A percentile compares a stretch with the other conserved stretches of the same genome.
These are phyloP conservation scores for Xylariaceae sp. DNA, from an alignment of 2,329 filamentous ascomycete genomes.

Conservation along the genomic window DNA sequence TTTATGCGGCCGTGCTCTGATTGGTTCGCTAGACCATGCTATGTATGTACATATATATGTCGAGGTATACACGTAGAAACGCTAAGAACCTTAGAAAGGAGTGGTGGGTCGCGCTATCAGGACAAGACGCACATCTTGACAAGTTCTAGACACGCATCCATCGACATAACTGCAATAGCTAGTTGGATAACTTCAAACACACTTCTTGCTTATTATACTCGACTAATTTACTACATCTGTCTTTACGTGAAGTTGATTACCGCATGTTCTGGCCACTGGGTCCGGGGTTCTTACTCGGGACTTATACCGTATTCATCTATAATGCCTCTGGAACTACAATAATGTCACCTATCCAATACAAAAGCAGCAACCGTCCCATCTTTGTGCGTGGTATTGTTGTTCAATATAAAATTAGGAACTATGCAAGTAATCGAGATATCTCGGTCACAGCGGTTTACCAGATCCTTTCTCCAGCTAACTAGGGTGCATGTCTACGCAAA, in stretches of 20 bases:
- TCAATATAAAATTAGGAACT: no score
- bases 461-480: no score
- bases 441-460: no score
- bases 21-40: slow-evolving; percentile 31
- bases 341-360: not conserved
- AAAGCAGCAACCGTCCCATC: not conserved
- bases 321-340: not conserved
- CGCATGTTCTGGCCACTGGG: not conserved
- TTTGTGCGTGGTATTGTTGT: no score
- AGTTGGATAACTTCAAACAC: slow-evolving; percentile 14
- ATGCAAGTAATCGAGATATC: no score
- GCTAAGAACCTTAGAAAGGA: slow-evolving; percentile 6
- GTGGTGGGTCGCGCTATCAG: slow-evolving; percentile 17
- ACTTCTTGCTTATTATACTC: slow-evolving; percentile 6
- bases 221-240: not conserved
- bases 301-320: not conserved
- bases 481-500: no score
- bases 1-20: slow-evolving; percentile 21
- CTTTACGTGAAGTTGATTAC: not conserved
- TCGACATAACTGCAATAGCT: slow-evolving; percentile 9
- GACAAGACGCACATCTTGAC: slow-evolving; percentile 9
- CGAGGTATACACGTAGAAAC: slow-evolving; percentile 11
- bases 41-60: no score
- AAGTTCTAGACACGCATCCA: slow-evolving; percentile 23
- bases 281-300: not conserved